Evolutionary conservation across 2,329 filamentous ascomycete genomes (phyloP), one percentile per base, ranked within the genome.

Genomic region (Colletotrichum sp.): DNA sequence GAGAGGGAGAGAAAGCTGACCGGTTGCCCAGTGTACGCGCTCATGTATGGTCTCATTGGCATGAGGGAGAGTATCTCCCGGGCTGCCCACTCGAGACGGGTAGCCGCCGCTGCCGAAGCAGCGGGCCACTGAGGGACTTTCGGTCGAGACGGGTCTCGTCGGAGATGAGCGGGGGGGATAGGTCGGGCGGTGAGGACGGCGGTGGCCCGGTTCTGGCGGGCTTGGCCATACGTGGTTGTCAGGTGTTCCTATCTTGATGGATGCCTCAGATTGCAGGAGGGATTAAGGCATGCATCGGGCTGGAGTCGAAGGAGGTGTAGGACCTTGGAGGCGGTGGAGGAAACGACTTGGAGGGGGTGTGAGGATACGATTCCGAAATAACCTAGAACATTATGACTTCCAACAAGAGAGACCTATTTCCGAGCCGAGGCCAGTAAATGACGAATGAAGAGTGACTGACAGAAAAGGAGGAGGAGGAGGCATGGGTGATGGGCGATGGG

Each of bases 11-110:
- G 8, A 30, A 65, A 52, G 49, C 74, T 76, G 59, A 76, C 70
- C 36, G 39, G 24, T 52, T 62, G 60, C 9, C 30, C 68, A 89
- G 89, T 87, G 80, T 90, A 88, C 78, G 83, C 86, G 7, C 83
- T 89, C 79, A 84, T 89, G 82, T 88, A 89, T 76, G 89, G 89
- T 60, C 84, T 90, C 68, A 82, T 88, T 68, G 86, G 84, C 72
- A 85, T 90, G 79, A 88, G 89, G 26, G 89, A 91, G 80, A 83
- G 82, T 44, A 76, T 86, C 59, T 57, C 67, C 44, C 66, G 72
- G 55, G 66, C 71, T 67, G 71, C 66, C 36, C 71, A 76, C 44
- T 71, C 67, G n/a, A 67, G 62, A 71, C 71, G 71, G 63, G 62
- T 71, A 71, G 67, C 71, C 75, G 71, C 72, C 60, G 75, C 75